Conservation (phyloP, 257 asterid genomes). For the Parsonsia alboflavescens region DNA sequence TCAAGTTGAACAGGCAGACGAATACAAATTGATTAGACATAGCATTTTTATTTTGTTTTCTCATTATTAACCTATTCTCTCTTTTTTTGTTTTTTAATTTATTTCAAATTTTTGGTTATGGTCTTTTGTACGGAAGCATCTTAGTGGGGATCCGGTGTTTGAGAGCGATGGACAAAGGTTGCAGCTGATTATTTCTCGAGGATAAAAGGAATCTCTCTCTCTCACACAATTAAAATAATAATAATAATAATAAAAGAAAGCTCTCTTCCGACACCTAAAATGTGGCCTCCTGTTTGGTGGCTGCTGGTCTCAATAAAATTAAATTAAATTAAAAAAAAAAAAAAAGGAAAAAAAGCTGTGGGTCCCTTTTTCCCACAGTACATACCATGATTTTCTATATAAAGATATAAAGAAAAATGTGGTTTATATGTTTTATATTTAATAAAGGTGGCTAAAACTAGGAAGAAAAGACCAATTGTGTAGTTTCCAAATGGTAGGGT, state of each 20-base stretch:
- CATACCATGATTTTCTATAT: slow-evolving; percentile 5
- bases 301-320: slow-evolving; percentile 26
- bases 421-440: not conserved
- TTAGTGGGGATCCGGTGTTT: slow-evolving; percentile 12
- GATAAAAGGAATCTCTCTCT: not conserved
- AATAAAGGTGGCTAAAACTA: not conserved
- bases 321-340: too few relatives aligned
- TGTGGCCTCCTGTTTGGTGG: slow-evolving; percentile 37
- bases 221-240: not conserved
- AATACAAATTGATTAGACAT: not conserved
- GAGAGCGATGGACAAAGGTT: slow-evolving; percentile 11
- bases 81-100: not conserved
- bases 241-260: too few relatives aligned
- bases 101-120: not conserved
- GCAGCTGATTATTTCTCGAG: slow-evolving; percentile 7
- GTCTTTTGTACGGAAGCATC: slow-evolving; percentile 7
- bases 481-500: slow-evolving; percentile 3
- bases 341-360: slow-evolving; percentile 11
- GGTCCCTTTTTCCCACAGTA: slow-evolving; percentile 6
- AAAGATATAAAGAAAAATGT: too few relatives aligned
- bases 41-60: not conserved
- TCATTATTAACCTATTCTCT: not conserved
- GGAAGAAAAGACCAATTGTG: not conserved
- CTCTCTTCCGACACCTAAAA: slow-evolving; percentile 28
- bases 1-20: not conserved